Conservation (phyloP, 108 stramenopile species). For the Bacterosira constricta region DNA sequence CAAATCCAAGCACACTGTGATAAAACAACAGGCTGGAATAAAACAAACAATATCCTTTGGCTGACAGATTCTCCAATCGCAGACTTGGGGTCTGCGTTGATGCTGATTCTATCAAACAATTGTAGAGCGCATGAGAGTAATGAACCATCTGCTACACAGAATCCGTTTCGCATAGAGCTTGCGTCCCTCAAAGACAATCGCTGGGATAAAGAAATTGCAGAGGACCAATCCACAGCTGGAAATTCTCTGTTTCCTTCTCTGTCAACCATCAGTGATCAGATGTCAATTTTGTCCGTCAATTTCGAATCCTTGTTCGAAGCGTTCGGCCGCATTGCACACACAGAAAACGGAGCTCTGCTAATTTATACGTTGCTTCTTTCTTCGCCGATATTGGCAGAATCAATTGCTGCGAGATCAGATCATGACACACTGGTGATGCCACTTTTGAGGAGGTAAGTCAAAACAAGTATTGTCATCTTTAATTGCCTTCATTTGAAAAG, state of each 20-base stretch:
- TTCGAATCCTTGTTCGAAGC: constrained; percentile 76
- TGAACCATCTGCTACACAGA: constrained; percentile 10
- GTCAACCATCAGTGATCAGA: background rate
- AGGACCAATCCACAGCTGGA: background rate
- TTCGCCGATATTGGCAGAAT: constrained; percentile 71
- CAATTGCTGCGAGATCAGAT: constrained; percentile 67
- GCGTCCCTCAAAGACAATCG: constrained; percentile 66
- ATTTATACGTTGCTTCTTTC: constrained; percentile 76
- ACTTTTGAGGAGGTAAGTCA: constrained; percentile 65
- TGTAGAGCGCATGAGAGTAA: constrained; percentile 33
- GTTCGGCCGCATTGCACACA: constrained; percentile 68
- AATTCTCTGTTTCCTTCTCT: constrained; percentile 22
- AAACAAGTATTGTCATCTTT: no score
- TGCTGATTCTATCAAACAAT: constrained; percentile 72
- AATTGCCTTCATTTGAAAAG: no score
- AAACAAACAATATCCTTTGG: constrained; percentile 77
- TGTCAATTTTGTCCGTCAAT: constrained; percentile 51
- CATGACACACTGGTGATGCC: constrained; percentile 77
- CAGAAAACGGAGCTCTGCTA: constrained; percentile 69
- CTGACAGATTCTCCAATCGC: constrained; percentile 71
- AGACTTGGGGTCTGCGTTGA: constrained; percentile 59
- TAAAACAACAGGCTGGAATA: constrained; percentile 30
- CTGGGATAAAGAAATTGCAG: constrained; percentile 50
- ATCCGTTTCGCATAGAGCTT: constrained; percentile 67
- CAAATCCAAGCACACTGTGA: constrained; percentile 32